Base-by-base conservation (phyloP, 257 asterid genomes). In the Catharanthus roseus region DNA sequence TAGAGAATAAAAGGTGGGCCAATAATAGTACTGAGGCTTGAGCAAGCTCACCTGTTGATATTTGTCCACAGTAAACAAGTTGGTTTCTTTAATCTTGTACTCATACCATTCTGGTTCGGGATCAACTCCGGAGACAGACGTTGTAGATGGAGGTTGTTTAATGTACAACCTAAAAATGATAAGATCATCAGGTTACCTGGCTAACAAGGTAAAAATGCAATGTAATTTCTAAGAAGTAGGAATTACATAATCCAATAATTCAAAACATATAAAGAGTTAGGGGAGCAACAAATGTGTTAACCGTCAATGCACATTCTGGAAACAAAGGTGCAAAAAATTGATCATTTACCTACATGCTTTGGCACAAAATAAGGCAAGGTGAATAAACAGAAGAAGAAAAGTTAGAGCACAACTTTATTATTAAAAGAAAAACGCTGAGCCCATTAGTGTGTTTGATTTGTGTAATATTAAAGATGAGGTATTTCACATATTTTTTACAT, bases 41-140 rank as follows among this genome's bases (percentile, higher is more conserved):
- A 77, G 78, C 76, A 68, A 65, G 74, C 85, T 84, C 80, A 89
- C 99, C 95, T 93, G 99, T 82, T 93, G 99, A 85, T 93, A 93
- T 80, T 93, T 93, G 77, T 93, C 97, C 75, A 87, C 96, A 0
- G 99, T 93, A 79, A 93, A 93, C 89, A 93, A 84, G 85, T 93
- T 93, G 73, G 90, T 85, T 82, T 93, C 99, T 77, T 93, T 93
- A 71, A 93, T 91, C 83, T 91, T 93, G 89, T 93, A 93, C 77
- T 93, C 99, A 39, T 54, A 91, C 99, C 99, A 93, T 80, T 93
- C 98, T 31, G 83, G 44, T 64, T 81, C 84, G 49, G 70, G 34
- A 70, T 82, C 87, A 50, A 80, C 85, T 39, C 83, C 88, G 39
- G 90, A 77, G 73, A 79, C 77, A 50, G 82, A 80, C 47, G 84